Percentiles rank a stretch among this genome's conserved stretches.
phyloP scores from a whole-genome alignment of 106 monocot genomes.

The Ottelia alismoides region DNA sequence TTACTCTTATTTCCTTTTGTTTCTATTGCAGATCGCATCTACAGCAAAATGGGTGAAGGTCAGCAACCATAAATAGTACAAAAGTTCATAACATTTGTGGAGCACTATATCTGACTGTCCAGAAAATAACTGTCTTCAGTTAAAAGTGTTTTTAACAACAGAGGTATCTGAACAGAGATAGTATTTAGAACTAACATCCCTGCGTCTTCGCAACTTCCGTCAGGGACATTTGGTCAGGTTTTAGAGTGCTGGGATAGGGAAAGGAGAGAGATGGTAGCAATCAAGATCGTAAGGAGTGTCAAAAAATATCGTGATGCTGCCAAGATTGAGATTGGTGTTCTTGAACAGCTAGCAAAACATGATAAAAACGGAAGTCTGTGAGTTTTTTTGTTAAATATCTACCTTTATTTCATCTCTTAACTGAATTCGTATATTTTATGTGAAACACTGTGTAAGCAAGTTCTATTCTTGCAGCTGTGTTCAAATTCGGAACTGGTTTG shows the following conservation, averaged over 20 bases:
- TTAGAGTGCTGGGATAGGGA: conserved; percentile 92
- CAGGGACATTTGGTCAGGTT: conserved; percentile 93
- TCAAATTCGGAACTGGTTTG: conserved; percentile 99
- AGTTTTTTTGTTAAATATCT: conserved; percentile 2
- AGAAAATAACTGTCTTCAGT: too few species aligned
- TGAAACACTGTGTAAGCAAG: conserved; percentile 15
- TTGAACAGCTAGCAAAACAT: conserved; percentile 52
- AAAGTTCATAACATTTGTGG: too few species aligned
- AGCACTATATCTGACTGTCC: too few species aligned
- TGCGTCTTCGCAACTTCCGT: not conserved
- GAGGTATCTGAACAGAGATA: too few species aligned
- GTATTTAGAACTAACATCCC: too few species aligned
- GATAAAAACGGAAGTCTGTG: conserved; percentile 34
- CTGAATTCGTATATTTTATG: conserved; percentile 12
- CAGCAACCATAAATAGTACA: conserved; percentile 8
- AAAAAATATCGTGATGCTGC: conserved; percentile 87
- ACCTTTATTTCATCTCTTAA: not conserved
- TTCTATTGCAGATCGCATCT: conserved; percentile 53
- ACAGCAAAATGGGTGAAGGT: conserved; percentile 97
- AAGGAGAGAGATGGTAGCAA: conserved; percentile 87
- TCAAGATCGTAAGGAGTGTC: conserved; percentile 66
- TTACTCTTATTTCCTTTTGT: too few species aligned
- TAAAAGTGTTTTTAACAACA: not conserved
- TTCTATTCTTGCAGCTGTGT: conserved; percentile 95
- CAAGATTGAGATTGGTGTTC: conserved; percentile 82